These are phyloP conservation scores for Colletotrichum karsti DNA, from an alignment of 2,329 filamentous ascomycete species.

Conservation along the genomic window DNA sequence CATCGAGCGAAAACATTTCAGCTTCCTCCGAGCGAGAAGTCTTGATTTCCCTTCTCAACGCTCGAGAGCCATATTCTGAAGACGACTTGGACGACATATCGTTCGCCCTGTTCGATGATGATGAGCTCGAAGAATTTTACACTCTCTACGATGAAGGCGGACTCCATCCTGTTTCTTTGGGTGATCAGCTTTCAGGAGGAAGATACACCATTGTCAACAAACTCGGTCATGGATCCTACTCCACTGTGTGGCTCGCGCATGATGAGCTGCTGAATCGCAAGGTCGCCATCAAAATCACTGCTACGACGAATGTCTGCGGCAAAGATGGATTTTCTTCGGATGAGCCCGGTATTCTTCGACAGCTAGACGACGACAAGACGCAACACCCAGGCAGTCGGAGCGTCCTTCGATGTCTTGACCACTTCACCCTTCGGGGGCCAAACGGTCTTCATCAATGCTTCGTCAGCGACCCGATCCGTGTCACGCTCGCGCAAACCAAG, in stretches of 20 bases:
- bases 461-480: background rate
- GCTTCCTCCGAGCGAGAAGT: background rate
- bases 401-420: background rate
- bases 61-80: background rate
- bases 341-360: background rate
- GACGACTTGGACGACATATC: background rate
- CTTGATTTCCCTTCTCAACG: accelerated
- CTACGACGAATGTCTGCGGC: background rate
- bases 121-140: background rate
- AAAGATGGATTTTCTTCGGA: accelerated
- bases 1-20: no score
- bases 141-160: background rate
- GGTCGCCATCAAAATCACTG: background rate
- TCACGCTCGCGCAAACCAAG: background rate
- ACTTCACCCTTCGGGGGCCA: background rate
- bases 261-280: background rate
- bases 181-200: background rate
- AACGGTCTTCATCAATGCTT: background rate
- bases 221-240: background rate
- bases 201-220: background rate
- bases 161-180: background rate
- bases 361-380: accelerated
- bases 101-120: background rate
- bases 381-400: background rate
- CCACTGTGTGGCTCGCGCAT: background rate